A percentile compares a stretch with the other conserved stretches of the same genome.
Evolutionary conservation across 768 basidiomycete species (phyloP).

Genomic region (Calocera viscosa): DNA sequence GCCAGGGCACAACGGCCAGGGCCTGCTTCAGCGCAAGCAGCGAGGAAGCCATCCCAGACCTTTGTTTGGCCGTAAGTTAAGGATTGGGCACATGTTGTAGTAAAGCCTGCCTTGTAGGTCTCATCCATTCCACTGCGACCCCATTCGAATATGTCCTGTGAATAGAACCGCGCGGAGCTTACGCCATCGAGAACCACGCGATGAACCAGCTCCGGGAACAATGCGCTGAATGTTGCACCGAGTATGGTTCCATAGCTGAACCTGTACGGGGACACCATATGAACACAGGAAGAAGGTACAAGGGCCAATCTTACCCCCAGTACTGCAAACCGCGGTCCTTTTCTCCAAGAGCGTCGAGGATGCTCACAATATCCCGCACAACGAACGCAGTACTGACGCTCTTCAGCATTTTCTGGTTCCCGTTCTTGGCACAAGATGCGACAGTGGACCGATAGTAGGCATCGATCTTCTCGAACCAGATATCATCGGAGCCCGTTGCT

Average conservation of each 20-base stretch:
- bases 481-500: background rate
- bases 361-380: background rate
- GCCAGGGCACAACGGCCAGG: background rate
- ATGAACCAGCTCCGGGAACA: constrained; percentile 5
- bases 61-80: no score
- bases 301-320: no score
- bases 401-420: background rate
- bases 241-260: constrained; percentile 11
- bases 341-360: background rate
- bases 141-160: background rate
- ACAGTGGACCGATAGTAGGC: background rate
- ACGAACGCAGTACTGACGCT: background rate
- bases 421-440: background rate
- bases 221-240: constrained; percentile 5
- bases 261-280: background rate
- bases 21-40: background rate
- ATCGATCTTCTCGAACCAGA: background rate
- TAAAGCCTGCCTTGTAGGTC: background rate
- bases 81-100: no score
- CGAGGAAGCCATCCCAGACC: background rate
- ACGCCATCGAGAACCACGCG: constrained; percentile 11
- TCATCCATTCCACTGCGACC: background rate
- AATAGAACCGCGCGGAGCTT: background rate
- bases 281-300: background rate
- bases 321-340: background rate